Evolutionary conservation across 495 filamentous ascomycete genomes (phyloP), one percentile per base, ranked within the genome.

Genomic region (Tuber indicum): DNA sequence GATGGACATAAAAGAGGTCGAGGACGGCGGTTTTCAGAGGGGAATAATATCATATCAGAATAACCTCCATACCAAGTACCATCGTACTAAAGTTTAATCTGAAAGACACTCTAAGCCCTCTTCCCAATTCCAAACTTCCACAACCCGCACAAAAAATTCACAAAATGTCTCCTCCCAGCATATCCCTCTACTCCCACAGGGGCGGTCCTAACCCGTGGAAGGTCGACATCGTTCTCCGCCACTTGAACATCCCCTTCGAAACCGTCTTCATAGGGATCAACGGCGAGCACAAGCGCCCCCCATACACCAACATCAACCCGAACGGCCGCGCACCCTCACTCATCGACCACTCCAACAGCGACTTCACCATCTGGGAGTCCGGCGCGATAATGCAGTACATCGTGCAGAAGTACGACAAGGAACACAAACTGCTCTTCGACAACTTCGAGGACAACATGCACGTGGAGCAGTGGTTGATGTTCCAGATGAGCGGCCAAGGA

Each of bases 381-480:
- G 92, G 91, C 73, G 92, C 92, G 21, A 92, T 93, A 83, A 77
- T 93, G 77, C 86, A 91, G 76, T 94, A 94, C 81, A 85, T 94
- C 32, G 81, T 92, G 70, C 90, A 91, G 19, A 87, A 86, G 21
- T 94, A 94, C 85, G 92, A 93, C 84, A 89, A 83, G 72, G 82
- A 88, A 17, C 84, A 89, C 75, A 89, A 87, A 75, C 81, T 93
- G 76, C 89, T 86, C 77, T 91, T 89, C 81, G 79, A 84, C 4
- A 79, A 74, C 7, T 78, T 81, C 41, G 76, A 83, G 10, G 87
- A 90, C 66, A 86, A 85, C 74, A 89, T 86, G 81, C 85, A 84
- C 7, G 86, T 86, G 46, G 89, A 90, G 81, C 91, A 93, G 80
- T 93, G 88, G 86, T 86, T 92, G 0, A 87, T 87, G 82, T 92